Evolutionary conservation across 164 flowering plant species (phyloP).

Genomic region (Magnolia officinalis): DNA sequence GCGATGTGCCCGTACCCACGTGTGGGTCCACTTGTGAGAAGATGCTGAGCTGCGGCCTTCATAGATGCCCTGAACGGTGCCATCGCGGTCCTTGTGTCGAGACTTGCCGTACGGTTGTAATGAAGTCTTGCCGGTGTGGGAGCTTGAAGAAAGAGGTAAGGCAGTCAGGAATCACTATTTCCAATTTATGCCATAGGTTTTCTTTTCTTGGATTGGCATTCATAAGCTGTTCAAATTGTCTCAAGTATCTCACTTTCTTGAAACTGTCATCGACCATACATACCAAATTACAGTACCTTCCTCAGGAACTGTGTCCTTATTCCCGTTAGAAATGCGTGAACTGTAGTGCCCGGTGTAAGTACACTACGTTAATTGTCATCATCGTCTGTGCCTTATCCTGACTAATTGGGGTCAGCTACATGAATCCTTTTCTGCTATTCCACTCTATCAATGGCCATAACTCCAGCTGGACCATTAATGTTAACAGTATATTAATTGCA

Average conservation of each 20-base stretch:
- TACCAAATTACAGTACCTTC: not conserved
- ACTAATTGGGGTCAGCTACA: no score
- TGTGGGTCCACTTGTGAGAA: conserved; percentile 87
- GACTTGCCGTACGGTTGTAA: conserved; percentile 67
- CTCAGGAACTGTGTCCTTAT: not conserved
- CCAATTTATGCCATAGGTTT: no score
- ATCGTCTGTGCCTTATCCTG: no score
- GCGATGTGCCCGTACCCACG: conserved; percentile 61
- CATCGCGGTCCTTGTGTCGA: conserved; percentile 75
- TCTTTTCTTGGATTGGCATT: not conserved
- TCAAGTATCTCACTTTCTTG: not conserved
- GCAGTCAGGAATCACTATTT: not conserved
- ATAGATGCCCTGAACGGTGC: conserved; percentile 88
- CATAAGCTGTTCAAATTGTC: not conserved
- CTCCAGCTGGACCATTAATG: no score
- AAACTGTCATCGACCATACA: not conserved
- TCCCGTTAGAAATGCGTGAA: no score
- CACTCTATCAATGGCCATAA: no score
- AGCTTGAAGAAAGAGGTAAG: conserved; percentile 84
- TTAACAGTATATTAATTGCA: no score
- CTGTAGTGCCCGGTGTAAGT: no score
- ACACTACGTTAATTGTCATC: no score
- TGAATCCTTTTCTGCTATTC: no score
- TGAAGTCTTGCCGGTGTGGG: conserved; percentile 82
- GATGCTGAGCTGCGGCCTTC: conserved; percentile 62